A percentile compares a stretch with the other conserved stretches of the same genome.
Conservation (phyloP, 2,329 filamentous ascomycete species). For the Ophiocordyceps australis region DNA sequence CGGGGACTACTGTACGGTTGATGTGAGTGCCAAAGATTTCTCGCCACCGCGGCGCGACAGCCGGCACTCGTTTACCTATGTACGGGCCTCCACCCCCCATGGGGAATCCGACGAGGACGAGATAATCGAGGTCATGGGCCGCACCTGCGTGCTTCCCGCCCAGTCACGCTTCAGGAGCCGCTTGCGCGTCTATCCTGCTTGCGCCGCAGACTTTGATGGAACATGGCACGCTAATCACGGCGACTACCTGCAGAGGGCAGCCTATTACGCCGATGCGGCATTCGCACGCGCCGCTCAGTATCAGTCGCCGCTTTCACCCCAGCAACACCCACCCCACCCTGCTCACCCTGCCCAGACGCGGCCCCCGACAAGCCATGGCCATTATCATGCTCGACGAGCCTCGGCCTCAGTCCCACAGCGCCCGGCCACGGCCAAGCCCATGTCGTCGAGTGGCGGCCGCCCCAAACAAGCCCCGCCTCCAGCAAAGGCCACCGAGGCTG, state of each 20-base stretch:
- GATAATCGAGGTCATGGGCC: constrained; percentile 32
- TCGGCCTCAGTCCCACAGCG: constrained; percentile 32
- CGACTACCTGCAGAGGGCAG: constrained; percentile 32
- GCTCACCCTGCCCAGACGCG: constrained; percentile 10
- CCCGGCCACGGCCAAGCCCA: constrained; percentile 31
- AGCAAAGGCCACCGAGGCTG: constrained; percentile 35
- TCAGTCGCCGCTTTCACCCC: constrained; percentile 18
- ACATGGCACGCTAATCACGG: constrained; percentile 37
- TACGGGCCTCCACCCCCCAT: constrained; percentile 37
- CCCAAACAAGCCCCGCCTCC: constrained; percentile 13
- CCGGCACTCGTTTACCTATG: constrained; percentile 37
- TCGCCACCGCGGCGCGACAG: constrained; percentile 32
- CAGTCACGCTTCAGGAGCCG: constrained; percentile 21
- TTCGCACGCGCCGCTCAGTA: constrained; percentile 17
- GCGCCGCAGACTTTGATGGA: constrained; percentile 10
- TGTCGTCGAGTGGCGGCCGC: constrained; percentile 6
- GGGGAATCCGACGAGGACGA: constrained; percentile 50
- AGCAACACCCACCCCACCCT: neutral
- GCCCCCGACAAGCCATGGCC: constrained; percentile 22
- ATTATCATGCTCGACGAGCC: constrained; percentile 25
- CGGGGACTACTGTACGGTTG: constrained; percentile 44
- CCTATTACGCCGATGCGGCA: constrained; percentile 17
- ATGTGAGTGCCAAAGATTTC: constrained; percentile 43
- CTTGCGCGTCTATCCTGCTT: constrained; percentile 15
- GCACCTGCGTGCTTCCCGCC: constrained; percentile 33